These are phyloP conservation scores for Cyberlindnera xylosilytica DNA, from an alignment of 805 yeast species.

Conservation along the genomic window DNA sequence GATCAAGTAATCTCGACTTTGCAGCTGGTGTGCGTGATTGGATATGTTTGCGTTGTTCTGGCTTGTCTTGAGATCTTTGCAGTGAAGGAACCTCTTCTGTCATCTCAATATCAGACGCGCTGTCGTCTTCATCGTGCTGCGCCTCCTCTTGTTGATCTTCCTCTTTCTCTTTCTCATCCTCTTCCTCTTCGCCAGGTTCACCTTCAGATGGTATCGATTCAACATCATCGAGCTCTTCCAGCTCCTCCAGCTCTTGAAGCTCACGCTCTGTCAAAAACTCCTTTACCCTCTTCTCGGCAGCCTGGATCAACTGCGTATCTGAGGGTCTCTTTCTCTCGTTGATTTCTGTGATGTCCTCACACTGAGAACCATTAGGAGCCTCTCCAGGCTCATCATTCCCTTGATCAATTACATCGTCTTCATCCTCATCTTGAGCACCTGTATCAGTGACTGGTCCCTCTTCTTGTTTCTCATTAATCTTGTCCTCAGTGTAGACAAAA, in stretches of 20 bases:
- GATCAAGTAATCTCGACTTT: conserved; percentile 1
- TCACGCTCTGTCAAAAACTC: conserved; percentile 1
- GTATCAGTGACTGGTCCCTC: no score
- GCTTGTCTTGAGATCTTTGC: no score
- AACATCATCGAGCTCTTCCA: conserved; percentile 1
- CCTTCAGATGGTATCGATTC: no score
- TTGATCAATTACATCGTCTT: conserved; percentile 1
- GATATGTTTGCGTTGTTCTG: no score
- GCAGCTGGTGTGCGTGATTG: no score
- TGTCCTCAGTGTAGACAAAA: conserved; percentile 6
- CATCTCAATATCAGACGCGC: no score
- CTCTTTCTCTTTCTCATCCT: no score
- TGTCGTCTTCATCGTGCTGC: no score
- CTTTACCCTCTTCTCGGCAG: conserved; percentile 2
- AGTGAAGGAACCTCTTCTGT: no score
- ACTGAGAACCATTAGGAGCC: no score
- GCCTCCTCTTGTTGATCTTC: no score
- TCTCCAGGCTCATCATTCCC: not conserved
- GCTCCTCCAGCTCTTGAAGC: conserved; percentile 5
- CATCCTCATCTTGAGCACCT: conserved; percentile 9
- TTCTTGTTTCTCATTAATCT: conserved; percentile 5
- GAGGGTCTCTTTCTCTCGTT: conserved; percentile 4
- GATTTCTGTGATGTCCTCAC: not conserved
- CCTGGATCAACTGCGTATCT: conserved; percentile 8
- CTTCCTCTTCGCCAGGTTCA: no score